Evolutionary conservation across 495 filamentous ascomycete genomes (phyloP).

Genomic region (Xylaria curta): DNA sequence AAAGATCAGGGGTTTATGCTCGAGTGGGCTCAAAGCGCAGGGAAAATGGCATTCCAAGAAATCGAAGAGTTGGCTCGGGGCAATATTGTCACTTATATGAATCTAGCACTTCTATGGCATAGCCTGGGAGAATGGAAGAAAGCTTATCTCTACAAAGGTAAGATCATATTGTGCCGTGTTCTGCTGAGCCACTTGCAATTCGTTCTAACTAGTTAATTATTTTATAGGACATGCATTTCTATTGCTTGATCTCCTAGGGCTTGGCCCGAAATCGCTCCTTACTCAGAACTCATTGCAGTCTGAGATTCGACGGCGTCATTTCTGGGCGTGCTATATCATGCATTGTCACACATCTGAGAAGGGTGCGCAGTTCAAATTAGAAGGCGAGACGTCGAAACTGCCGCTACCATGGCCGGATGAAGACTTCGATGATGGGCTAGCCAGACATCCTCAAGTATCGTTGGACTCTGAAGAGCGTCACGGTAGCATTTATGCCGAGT

Average conservation of each 20-base stretch:
- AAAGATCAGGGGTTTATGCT: conserved; percentile 14
- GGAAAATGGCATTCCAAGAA: conserved; percentile 7
- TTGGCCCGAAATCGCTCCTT: neutral
- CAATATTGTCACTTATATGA: conserved; percentile 3
- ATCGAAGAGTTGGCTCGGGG: neutral
- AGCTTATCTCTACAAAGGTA: conserved; percentile 15
- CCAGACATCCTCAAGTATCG: neutral
- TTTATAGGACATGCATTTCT: conserved; percentile 12
- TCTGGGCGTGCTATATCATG: conserved; percentile 18
- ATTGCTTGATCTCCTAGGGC: conserved; percentile 13
- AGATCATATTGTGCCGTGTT: neutral
- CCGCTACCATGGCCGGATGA: conserved; percentile 8
- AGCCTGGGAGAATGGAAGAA: neutral
- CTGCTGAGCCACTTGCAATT: neutral
- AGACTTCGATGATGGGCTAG: neutral
- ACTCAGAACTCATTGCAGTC: conserved; percentile 7
- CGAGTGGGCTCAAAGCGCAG: conserved; percentile 13
- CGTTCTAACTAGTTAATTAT: neutral
- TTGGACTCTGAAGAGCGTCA: conserved; percentile 10
- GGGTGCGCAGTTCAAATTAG: neutral
- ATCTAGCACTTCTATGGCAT: neutral
- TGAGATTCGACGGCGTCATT: conserved; percentile 13
- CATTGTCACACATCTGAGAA: conserved; percentile 9
- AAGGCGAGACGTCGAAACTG: neutral
- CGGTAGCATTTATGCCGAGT: neutral